Evolutionary conservation across 2,329 filamentous ascomycete genomes (phyloP), one percentile per base, ranked within the genome.

Genomic region (Dendryphion nanum): DNA sequence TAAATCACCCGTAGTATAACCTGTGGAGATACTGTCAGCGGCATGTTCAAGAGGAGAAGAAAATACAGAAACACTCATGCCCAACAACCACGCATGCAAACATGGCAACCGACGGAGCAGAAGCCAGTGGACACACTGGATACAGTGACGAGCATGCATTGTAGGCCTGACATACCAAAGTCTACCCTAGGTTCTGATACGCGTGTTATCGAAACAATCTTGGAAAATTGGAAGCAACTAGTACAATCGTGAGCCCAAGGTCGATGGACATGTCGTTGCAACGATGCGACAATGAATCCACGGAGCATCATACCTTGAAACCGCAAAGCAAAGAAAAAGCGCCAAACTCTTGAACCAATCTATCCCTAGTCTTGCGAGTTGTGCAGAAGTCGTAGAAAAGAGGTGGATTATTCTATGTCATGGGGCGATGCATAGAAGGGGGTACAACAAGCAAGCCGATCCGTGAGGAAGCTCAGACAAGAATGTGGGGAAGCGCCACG

Each of bases 311-410:
- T 63, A 64, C 61, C 59, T n/a, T 62, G 51, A 55, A 61, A 63
- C 58, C 31, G 39, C 44, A 63, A 53, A 50, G 51, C 53, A 53
- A 50, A 54, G 18, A n/a, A n/a, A 44, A 63, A 60, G 56, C 63
- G 59, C 63, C 61, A 55, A 66, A 61, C 50, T 63, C 59, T 66
- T 63, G 50, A 64, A 53, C 62, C 61, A 55, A 48, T 67, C 63
- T 67, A 67, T 66, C 63, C 63, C 63, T 65, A 67, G 49, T 66
- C 61, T 63, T 63, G 54, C 52, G 44, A 50, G 48, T 48, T 44
- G 51, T 52, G 51, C 50, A 57, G 51, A 61, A 61, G 29, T 54
- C 39, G 52, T 53, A 63, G 57, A 50, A 49, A 52, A 55, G 45
- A 59, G 53, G 56, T 48, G 49, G 40, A 38, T 53, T 54, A 57